These are phyloP conservation scores for Viola odorata DNA, from an alignment of 345 rosid genomes.

Conservation along the genomic window DNA sequence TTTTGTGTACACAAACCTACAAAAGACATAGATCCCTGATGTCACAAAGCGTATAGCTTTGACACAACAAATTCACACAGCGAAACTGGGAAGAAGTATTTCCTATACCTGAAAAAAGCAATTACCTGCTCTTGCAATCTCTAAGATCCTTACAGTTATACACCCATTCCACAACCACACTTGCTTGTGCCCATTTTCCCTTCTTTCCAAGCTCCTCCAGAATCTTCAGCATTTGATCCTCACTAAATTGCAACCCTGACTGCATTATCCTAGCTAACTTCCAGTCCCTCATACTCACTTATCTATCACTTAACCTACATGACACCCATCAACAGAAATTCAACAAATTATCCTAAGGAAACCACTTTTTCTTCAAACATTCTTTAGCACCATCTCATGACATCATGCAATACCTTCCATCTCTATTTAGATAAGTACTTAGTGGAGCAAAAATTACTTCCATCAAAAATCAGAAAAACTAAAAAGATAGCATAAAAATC, in stretches of 20 bases:
- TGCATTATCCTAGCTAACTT: conserved; percentile 84
- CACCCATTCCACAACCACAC: conserved; percentile 71
- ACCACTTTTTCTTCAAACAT: too few species aligned
- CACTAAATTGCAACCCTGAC: conserved; percentile 71
- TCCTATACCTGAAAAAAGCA: conserved; percentile 1
- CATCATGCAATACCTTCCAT: too few species aligned
- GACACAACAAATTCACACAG: background rate
- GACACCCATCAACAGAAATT: background rate
- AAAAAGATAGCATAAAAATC: background rate
- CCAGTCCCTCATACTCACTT: conserved; percentile 70
- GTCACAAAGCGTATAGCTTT: background rate
- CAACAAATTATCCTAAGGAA: conserved; percentile 1
- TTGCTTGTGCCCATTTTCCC: conserved; percentile 72
- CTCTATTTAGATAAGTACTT: too few species aligned
- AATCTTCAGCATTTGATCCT: conserved; percentile 79
- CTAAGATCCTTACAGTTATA: conserved; percentile 52
- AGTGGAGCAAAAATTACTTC: too few species aligned
- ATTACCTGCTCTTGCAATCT: conserved; percentile 65
- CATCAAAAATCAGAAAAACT: background rate
- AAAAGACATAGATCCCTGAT: conserved; percentile 12
- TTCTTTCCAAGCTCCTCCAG: conserved; percentile 62
- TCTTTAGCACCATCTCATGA: background rate
- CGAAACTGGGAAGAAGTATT: background rate
- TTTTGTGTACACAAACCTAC: conserved; percentile 94
- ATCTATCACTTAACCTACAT: conserved; percentile 60